Evolutionary conservation across 768 basidiomycete genomes (phyloP), one percentile per base, ranked within the genome.

Genomic region (Cantharellus cinnabarinus): DNA sequence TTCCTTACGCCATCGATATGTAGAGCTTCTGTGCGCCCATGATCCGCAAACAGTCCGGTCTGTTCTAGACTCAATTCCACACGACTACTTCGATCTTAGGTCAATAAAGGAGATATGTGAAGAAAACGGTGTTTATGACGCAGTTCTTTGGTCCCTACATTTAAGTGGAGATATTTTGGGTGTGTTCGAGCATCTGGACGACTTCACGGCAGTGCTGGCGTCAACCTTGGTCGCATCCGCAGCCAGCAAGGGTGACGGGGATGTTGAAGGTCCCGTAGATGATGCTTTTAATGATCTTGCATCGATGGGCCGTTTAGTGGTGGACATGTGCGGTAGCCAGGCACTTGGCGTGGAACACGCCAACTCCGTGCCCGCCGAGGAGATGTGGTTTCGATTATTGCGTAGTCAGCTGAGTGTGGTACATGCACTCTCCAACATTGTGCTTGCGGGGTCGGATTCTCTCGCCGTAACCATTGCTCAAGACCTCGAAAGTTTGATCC

Each of bases 381-480:
- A 94, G 62, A 78, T 89, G 63, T 98, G 91, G 91, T 89, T 89
- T 68, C 77, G 80, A 62, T 72, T 95, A 1, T 75, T 98, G 40
- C 80, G 79, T 65, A 81, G 83, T 61, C 84, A 95, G 66, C 82
- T 95, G 58, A 77, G 80, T 56, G 77, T 79, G 41, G 82, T 93
- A 4, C 90, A 93, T 63, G 74, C 73, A 2, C 69, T 89, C 14
- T 80, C 82, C 10, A 54, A 37, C 38, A 37, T 54, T 7, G 7
- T 54, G 7, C 10, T 10, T 7, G 20, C 3, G 37, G 10, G 35
- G 55, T 50, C 41, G 59, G 54, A 29, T 42, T 44, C 20, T 29
- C 41, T 44, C 10, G 60, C 14, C 54, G 58, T 37, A 50, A 57
- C 50, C 37, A 42, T 38, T 3, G 42, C 50, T 7, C 41, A 34